phyloP scores from a whole-genome alignment of 139 green algal genomes.

The Chlamydomonas incerta region DNA sequence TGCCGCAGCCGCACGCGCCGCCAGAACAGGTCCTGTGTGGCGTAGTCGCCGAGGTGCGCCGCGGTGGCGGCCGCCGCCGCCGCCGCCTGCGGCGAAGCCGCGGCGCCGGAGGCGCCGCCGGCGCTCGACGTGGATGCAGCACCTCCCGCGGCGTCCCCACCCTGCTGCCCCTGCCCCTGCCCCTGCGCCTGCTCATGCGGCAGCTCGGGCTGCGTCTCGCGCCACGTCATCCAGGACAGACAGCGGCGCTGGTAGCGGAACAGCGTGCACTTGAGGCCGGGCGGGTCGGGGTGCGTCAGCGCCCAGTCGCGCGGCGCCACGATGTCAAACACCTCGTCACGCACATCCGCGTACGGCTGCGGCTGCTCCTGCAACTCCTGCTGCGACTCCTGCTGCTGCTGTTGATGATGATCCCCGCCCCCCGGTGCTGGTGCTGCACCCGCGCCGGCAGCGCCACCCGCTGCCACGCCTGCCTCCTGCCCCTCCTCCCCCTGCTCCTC shows the following conservation, averaged over 20 bases:
- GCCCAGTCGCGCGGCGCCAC: conserved; percentile 56
- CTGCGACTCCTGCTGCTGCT: not conserved
- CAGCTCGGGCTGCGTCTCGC: conserved; percentile 56
- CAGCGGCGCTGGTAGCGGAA: conserved; percentile 72
- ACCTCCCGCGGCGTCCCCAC: no score
- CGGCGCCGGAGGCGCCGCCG: not conserved
- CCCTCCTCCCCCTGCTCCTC: not conserved
- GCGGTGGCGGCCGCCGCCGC: not conserved
- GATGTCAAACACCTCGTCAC: conserved; percentile 62
- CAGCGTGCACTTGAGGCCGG: conserved; percentile 68
- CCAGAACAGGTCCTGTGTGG: conserved; percentile 32
- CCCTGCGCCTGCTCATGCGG: not conserved
- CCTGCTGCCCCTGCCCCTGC: not conserved
- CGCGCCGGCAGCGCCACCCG: not conserved
- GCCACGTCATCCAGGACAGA: conserved; percentile 75
- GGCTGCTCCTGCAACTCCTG: not conserved
- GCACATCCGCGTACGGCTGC: conserved; percentile 6
- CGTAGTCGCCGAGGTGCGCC: conserved; percentile 29
- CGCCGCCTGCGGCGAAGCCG: not conserved
- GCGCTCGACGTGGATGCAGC: not conserved
- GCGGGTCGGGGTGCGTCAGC: conserved; percentile 45
- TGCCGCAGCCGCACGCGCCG: not conserved
- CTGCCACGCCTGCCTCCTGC: not conserved
- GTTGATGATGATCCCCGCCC: not conserved
- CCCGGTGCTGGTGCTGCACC: not conserved